Percentiles rank a stretch among this genome's conserved stretches.
phyloP scores from a whole-genome alignment of 257 asterid species.

The Capsicum rhomboideum region DNA sequence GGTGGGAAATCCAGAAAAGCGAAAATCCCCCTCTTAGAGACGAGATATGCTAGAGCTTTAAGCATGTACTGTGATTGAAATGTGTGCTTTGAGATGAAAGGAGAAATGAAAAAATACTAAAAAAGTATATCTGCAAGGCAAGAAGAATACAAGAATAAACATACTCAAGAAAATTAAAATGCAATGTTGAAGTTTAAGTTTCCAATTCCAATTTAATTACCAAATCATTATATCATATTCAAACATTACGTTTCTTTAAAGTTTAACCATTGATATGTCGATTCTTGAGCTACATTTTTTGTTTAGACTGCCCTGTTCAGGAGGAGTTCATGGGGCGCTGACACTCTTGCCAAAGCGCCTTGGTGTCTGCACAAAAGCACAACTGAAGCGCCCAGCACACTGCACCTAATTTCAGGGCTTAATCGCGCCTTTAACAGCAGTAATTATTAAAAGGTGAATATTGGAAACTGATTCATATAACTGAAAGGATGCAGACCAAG shows the following conservation, averaged over 20 bases:
- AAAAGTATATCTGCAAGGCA: background rate
- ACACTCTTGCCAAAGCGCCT: background rate
- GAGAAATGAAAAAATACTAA: background rate
- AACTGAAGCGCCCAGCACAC: background rate
- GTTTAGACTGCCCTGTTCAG: background rate
- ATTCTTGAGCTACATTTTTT: background rate
- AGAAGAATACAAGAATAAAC: background rate
- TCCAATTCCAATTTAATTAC: background rate
- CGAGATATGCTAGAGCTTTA: background rate
- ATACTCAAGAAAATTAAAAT: background rate
- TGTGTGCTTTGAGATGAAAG: background rate
- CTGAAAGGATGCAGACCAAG: constrained; percentile 4
- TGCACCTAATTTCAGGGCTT: background rate
- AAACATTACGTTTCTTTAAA: background rate
- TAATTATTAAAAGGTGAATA: background rate
- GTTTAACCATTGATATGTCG: background rate
- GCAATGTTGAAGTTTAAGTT: background rate
- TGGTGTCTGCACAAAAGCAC: background rate
- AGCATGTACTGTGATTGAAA: background rate
- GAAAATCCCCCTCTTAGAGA: background rate
- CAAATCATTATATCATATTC: background rate
- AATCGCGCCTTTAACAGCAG: background rate
- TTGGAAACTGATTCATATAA: constrained; percentile 1
- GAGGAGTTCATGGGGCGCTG: background rate
- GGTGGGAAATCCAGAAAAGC: background rate